Conservation (phyloP, 768 basidiomycete genomes). For the Calocera viscosa region DNA sequence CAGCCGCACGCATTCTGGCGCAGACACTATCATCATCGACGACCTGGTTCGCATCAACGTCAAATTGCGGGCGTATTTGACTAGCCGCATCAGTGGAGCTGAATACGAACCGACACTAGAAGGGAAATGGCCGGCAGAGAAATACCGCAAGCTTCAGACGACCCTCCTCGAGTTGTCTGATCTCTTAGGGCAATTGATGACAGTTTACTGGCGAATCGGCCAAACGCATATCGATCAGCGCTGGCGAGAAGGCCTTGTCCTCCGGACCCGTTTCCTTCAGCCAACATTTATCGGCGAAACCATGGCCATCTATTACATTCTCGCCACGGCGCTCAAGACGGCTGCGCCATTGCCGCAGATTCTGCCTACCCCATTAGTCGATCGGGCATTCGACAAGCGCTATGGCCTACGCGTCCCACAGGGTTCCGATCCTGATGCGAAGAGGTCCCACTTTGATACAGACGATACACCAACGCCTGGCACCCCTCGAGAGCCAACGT, state of each 20-base stretch:
- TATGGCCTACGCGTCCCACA: neutral
- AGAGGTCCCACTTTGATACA: neutral
- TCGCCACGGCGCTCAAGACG: neutral
- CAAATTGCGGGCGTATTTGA: neutral
- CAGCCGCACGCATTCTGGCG: neutral
- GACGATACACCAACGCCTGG: neutral
- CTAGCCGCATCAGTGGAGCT: neutral
- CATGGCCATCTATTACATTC: neutral
- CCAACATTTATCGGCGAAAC: neutral
- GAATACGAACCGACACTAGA: neutral
- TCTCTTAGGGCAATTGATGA: neutral
- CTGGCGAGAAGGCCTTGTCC: neutral
- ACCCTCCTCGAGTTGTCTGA: neutral
- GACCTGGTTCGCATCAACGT: neutral
- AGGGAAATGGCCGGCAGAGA: neutral
- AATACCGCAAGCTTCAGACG: neutral
- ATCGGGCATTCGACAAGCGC: neutral
- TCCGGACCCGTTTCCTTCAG: constrained; percentile 1
- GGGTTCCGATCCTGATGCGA: neutral
- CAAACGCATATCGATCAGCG: neutral
- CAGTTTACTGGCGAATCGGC: neutral
- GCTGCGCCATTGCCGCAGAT: neutral
- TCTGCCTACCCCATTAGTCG: neutral
- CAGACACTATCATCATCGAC: neutral
- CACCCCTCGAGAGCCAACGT: neutral